phyloP scores from a whole-genome alignment of 441 rosid species.

The Adansonia grandidieri region DNA sequence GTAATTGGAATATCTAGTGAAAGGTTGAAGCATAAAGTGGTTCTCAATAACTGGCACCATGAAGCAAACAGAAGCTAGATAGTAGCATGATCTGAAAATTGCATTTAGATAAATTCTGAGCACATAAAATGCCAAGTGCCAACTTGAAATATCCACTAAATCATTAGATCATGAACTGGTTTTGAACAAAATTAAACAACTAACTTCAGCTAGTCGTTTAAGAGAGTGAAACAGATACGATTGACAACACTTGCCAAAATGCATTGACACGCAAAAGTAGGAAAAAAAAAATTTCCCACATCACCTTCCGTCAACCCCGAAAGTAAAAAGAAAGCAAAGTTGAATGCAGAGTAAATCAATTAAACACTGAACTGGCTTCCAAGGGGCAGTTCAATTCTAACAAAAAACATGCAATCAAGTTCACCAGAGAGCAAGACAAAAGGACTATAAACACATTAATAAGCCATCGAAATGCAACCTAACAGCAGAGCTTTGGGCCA shows the following conservation, averaged over 20 bases:
- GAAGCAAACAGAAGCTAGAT: conserved; percentile 1
- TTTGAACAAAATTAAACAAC: not conserved
- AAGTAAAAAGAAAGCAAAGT: not conserved
- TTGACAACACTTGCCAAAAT: not conserved
- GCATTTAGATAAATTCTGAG: conserved; percentile 12
- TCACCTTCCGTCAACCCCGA: not conserved
- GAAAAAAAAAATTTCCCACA: not conserved
- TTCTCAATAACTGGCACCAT: not conserved
- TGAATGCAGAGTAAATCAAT: not conserved
- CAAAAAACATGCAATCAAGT: conserved; percentile 2
- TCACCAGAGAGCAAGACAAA: conserved; percentile 1
- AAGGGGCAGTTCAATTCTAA: not conserved
- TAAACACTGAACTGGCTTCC: not conserved
- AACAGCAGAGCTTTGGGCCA: not conserved
- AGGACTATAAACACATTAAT: not conserved
- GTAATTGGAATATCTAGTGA: not conserved
- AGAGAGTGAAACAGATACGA: not conserved
- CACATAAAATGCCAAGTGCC: not conserved
- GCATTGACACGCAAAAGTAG: not conserved
- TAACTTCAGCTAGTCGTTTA: not conserved
- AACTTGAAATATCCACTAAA: not conserved
- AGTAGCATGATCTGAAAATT: not conserved
- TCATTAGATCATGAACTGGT: not conserved
- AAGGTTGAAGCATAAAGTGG: not conserved
- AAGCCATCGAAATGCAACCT: not conserved